Evolutionary conservation across 257 asterid species (phyloP), one percentile per base, ranked within the genome.

Genomic region (Eucommia ulmoides): DNA sequence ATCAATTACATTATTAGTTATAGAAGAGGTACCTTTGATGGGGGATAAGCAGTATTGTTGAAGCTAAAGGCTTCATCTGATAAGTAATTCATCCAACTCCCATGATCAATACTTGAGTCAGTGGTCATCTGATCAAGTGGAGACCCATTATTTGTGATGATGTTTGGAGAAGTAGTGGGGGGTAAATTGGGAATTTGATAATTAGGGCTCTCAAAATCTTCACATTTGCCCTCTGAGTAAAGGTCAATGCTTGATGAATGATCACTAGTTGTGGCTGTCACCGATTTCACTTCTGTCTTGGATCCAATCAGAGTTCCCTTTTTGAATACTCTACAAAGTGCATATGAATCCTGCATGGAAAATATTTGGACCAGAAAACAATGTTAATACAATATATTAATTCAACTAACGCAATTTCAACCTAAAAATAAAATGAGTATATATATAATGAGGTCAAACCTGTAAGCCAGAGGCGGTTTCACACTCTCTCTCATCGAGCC

Each of bases 1-100:
- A 5, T 26, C n/a, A n/a, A n/a, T n/a, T n/a, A n/a, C n/a, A n/a
- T n/a, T n/a, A n/a, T n/a, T n/a, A n/a, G n/a, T n/a, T n/a, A n/a
- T n/a, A n/a, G n/a, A n/a, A n/a, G n/a, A n/a, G n/a, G n/a, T 74
- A 88, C 97, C 93, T 74, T 84, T 8, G 95, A 84, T 57, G 93
- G 94, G 4, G 87, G 76, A 62, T 65, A 79, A 16, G 69, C 58
- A 47, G 47, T 55, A 41, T 61, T 72, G 33, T 62, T 57, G 62
- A 69, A 73, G 63, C 64, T 47, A 56, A 80, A 73, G 3, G 91
- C 84, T 59, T 89, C 97, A 7, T 82, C 86, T 0, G 98, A 80
- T 52, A 76, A 70, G 69, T 89, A 89, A 5, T 85, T 94, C 63
- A 73, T 68, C 96, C 98, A 89, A 19, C 71, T 69, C 9, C 21